Conservation (phyloP, 2,329 filamentous ascomycete species). For the Sporothrix brasiliensis region DNA sequence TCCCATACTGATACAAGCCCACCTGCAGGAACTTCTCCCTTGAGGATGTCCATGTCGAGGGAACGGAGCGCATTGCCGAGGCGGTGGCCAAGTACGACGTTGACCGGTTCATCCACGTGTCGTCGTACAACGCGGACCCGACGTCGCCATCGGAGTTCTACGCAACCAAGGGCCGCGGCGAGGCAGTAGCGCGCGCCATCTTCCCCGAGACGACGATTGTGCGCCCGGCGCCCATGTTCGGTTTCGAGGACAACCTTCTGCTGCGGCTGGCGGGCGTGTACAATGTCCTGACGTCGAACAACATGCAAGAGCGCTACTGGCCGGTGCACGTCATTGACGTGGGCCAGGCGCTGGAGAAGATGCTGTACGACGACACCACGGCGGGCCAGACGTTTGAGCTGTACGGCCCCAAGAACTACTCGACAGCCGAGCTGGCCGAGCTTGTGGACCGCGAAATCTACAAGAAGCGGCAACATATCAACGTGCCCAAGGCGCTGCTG, state of each 20-base stretch:
- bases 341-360: slow-evolving; percentile 81
- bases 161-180: slow-evolving; percentile 82
- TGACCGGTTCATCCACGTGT: slow-evolving; percentile 95
- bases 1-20: not conserved
- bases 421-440: slow-evolving; percentile 80
- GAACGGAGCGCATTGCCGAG: slow-evolving; percentile 87
- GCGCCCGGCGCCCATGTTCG: slow-evolving; percentile 88
- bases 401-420: slow-evolving; percentile 91
- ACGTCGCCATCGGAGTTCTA: slow-evolving; percentile 87
- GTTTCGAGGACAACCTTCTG: slow-evolving; percentile 90
- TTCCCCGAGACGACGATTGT: slow-evolving; percentile 98
- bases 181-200: slow-evolving; percentile 81
- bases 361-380: slow-evolving; percentile 88
- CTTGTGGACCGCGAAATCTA: slow-evolving; percentile 90
- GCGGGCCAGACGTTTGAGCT: slow-evolving; percentile 91
- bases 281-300: slow-evolving; percentile 87
- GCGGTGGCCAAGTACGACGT: slow-evolving; percentile 97
- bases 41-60: slow-evolving; percentile 90
- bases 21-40: slow-evolving; percentile 82
- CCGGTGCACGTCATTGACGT: slow-evolving; percentile 96
- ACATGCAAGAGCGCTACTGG: slow-evolving; percentile 87
- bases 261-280: slow-evolving; percentile 78
- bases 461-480: slow-evolving; percentile 87
- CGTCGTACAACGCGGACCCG: slow-evolving; percentile 84
- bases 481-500: slow-evolving; percentile 78